Conservation (phyloP, 371 early-diverging fungal genomes). For the Blakeslea trispora region DNA sequence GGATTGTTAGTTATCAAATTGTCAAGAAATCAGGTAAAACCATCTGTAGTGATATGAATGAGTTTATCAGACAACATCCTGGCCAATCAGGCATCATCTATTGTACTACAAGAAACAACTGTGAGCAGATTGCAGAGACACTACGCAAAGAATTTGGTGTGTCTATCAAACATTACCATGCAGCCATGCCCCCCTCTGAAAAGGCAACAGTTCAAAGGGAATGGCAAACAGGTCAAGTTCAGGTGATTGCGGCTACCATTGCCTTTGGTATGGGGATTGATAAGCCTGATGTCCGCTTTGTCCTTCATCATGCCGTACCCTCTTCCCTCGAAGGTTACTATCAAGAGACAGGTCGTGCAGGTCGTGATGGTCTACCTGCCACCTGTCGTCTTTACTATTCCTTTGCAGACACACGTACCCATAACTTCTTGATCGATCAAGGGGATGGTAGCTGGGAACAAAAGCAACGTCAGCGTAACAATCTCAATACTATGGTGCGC, state of each 20-base stretch:
- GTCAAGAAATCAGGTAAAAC: conserved; percentile 51
- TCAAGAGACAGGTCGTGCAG: conserved; percentile 99
- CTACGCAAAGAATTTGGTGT: conserved; percentile 55
- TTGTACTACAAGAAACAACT: conserved; percentile 84
- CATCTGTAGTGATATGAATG: conserved; percentile 73
- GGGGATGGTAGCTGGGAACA: conserved; percentile 85
- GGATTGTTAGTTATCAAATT: conserved; percentile 90
- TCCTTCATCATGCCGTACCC: conserved; percentile 96
- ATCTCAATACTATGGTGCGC: conserved; percentile 87
- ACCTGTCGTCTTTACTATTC: conserved; percentile 90
- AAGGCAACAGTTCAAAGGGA: conserved; percentile 80
- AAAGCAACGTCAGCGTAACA: conserved; percentile 85
- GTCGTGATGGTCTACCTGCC: conserved; percentile 93
- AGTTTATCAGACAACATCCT: conserved; percentile 74
- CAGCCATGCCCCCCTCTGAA: conserved; percentile 82
- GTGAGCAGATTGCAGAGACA: conserved; percentile 86
- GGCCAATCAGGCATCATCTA: conserved; percentile 97
- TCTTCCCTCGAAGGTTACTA: conserved; percentile 99
- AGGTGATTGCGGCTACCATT: conserved; percentile 98
- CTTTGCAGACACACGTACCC: conserved; percentile 77
- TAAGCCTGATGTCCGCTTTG: conserved; percentile 98
- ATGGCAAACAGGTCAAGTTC: conserved; percentile 82
- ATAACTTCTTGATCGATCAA: conserved; percentile 80
- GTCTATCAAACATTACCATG: conserved; percentile 87
- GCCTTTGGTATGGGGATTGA: conserved; percentile 99